These are phyloP conservation scores for Castanea crenata DNA, from an alignment of 306 rosid genomes.

Conservation along the genomic window DNA sequence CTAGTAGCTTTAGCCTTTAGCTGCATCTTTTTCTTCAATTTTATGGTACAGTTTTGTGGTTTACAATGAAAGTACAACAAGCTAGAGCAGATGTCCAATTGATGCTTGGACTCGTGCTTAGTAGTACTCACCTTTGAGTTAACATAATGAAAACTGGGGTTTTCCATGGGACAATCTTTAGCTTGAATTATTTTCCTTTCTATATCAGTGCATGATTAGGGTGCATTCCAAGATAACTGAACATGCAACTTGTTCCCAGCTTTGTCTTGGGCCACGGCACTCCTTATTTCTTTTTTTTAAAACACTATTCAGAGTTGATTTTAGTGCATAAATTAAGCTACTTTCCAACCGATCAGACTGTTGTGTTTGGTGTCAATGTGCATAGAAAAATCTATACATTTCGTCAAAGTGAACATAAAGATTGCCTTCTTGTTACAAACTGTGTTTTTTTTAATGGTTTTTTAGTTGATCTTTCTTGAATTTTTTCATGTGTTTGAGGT, in stretches of 20 bases:
- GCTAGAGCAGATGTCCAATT: slow-evolving; percentile 31
- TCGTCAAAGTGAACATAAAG: neutral
- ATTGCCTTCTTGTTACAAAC: neutral
- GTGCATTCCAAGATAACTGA: slow-evolving; percentile 33
- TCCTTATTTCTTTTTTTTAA: neutral
- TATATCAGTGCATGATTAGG: slow-evolving; percentile 7
- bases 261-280: neutral
- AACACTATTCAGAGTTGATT: neutral
- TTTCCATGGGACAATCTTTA: slow-evolving; percentile 20
- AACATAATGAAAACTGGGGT: slow-evolving; percentile 6
- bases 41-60: slow-evolving; percentile 22
- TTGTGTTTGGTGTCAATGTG: neutral
- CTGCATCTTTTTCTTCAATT: neutral
- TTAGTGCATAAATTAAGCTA: neutral
- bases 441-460: neutral
- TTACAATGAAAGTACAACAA: slow-evolving; percentile 10
- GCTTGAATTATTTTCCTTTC: slow-evolving; percentile 42
- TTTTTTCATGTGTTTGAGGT: neutral
- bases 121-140: slow-evolving; percentile 11
- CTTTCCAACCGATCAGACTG: neutral
- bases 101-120: slow-evolving; percentile 16
- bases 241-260: slow-evolving; percentile 13
- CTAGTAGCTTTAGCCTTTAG: slow-evolving; percentile 6
- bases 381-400: neutral
- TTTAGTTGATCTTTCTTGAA: neutral